A percentile compares a stretch with the other conserved stretches of the same genome.
Conservation (phyloP, 1,139 yeast species). For the Suhomyces maxii region DNA sequence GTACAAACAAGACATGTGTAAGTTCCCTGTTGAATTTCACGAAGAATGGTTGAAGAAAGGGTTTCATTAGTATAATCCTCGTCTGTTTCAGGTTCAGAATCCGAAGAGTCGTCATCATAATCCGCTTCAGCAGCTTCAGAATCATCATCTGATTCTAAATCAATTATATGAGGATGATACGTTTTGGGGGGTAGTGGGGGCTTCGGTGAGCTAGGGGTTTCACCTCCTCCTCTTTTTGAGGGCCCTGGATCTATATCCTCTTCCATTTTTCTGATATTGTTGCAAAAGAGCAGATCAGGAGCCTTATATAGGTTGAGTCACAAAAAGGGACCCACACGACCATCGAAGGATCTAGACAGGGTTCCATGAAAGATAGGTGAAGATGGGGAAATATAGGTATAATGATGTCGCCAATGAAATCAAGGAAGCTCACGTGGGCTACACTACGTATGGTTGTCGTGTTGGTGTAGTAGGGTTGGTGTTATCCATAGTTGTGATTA, state of each 20-base stretch:
- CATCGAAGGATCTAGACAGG: background rate
- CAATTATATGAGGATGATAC: slow-evolving; percentile 16
- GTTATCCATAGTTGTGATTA: too few species aligned
- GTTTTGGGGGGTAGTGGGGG: background rate
- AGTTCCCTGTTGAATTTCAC: slow-evolving; percentile 64
- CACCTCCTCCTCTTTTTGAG: background rate
- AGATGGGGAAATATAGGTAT: too few species aligned
- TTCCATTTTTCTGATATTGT: background rate
- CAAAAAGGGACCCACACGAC: background rate
- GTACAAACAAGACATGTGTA: slow-evolving; percentile 85
- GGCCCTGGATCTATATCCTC: slow-evolving; percentile 9
- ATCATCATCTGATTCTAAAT: slow-evolving; percentile 15
- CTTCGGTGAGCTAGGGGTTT: background rate
- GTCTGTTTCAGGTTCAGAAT: slow-evolving; percentile 9
- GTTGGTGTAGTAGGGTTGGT: too few species aligned
- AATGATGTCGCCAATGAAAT: too few species aligned
- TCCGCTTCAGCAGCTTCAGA: background rate
- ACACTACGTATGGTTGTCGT: too few species aligned
- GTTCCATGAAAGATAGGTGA: too few species aligned
- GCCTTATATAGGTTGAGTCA: background rate
- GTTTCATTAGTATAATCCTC: slow-evolving; percentile 33
- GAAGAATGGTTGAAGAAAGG: slow-evolving; percentile 39
- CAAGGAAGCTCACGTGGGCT: too few species aligned
- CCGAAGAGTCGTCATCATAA: slow-evolving; percentile 2
- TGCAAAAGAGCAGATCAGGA: background rate